Conservation (phyloP, 176 grass and related monocot species). For the Raddia guianensis region DNA sequence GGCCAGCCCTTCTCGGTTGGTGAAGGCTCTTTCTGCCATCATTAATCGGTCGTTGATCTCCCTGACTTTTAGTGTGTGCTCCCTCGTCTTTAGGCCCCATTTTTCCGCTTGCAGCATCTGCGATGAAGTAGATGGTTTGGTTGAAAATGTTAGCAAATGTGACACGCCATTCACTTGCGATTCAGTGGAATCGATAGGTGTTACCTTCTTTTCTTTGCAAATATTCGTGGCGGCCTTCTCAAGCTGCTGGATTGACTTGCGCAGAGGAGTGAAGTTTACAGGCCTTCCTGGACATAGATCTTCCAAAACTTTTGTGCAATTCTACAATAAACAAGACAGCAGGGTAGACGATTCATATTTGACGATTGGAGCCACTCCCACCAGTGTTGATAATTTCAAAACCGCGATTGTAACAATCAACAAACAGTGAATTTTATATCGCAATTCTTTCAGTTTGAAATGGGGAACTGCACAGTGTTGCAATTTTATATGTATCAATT, state of each 20-base stretch:
- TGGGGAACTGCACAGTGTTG: background rate
- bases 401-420: background rate
- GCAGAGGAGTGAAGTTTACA: slow-evolving; percentile 71
- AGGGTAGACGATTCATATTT: background rate
- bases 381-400: background rate
- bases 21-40: slow-evolving; percentile 87
- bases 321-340: slow-evolving; percentile 38
- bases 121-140: background rate
- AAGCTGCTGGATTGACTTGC: slow-evolving; percentile 70
- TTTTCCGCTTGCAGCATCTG: slow-evolving; percentile 61
- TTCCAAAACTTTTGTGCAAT: slow-evolving; percentile 45
- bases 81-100: slow-evolving; percentile 42
- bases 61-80: slow-evolving; percentile 62
- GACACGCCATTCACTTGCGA: background rate
- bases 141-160: background rate
- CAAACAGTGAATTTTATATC: background rate
- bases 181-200: background rate
- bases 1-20: slow-evolving; percentile 69
- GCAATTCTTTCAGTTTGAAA: background rate
- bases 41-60: slow-evolving; percentile 81
- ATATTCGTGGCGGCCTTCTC: slow-evolving; percentile 60
- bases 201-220: slow-evolving; percentile 62
- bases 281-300: slow-evolving; percentile 48
- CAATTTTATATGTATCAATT: slow-evolving; percentile 1
- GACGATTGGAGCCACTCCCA: slow-evolving; percentile 10